Conservation (phyloP, 805 yeast genomes). For the Candida arabinofermentans region DNA sequence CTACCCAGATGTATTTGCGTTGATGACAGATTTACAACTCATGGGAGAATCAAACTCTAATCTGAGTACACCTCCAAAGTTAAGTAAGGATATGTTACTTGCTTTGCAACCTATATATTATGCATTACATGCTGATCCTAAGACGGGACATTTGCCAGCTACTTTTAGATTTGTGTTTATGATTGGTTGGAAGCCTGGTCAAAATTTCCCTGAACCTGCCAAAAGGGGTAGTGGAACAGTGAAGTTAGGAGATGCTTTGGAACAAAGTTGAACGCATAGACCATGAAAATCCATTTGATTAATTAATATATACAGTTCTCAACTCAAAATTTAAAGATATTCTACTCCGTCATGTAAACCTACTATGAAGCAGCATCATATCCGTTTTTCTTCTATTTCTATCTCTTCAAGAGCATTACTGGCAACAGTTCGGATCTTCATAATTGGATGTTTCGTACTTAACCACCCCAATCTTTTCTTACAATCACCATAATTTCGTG, state of each 20-base stretch:
- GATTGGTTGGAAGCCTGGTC: slow-evolving; percentile 86
- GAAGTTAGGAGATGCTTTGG: slow-evolving; percentile 59
- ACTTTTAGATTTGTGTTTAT: slow-evolving; percentile 74
- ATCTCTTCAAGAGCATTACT: slow-evolving; percentile 20
- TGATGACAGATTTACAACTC: slow-evolving; percentile 65
- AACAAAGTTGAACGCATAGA: slow-evolving; percentile 6
- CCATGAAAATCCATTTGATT: no score
- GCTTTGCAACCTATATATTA: slow-evolving; percentile 76
- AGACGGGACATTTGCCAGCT: slow-evolving; percentile 60
- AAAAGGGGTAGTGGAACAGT: slow-evolving; percentile 70
- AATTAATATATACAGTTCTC: no score
- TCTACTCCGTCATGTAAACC: no score
- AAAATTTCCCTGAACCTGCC: slow-evolving; percentile 66
- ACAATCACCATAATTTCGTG: slow-evolving; percentile 12
- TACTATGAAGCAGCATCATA: no score
- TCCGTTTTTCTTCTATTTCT: no score
- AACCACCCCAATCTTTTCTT: slow-evolving; percentile 22
- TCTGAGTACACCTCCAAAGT: slow-evolving; percentile 29
- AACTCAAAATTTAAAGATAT: no score
- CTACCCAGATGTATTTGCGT: slow-evolving; percentile 65
- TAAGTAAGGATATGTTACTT: slow-evolving; percentile 62
- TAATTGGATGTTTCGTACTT: slow-evolving; percentile 21
- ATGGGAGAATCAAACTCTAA: slow-evolving; percentile 84
- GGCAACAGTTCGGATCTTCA: slow-evolving; percentile 16
- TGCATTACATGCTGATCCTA: slow-evolving; percentile 61